Conservation (phyloP, 768 basidiomycete genomes). For the Termitomyces sp. region DNA sequence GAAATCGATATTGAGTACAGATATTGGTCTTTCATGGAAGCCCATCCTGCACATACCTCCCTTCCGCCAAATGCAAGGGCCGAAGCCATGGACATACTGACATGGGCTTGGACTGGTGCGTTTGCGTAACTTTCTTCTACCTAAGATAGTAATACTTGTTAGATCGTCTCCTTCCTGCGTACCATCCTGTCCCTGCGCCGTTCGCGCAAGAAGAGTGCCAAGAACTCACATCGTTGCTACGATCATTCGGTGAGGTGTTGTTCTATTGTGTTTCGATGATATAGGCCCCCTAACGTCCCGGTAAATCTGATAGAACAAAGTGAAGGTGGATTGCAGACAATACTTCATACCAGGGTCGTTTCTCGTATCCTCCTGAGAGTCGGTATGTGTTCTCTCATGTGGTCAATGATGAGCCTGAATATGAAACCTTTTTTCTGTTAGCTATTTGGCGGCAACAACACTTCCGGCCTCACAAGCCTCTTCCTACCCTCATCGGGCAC, state of each 20-base stretch:
- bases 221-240: slow-evolving; percentile 60
- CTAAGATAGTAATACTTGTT: background rate
- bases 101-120: slow-evolving; percentile 76
- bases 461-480: slow-evolving; percentile 64
- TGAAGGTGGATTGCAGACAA: slow-evolving; percentile 37
- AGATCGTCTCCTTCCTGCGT: slow-evolving; percentile 68
- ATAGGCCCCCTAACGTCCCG: background rate
- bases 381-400: slow-evolving; percentile 35
- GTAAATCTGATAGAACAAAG: slow-evolving; percentile 19
- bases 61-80: slow-evolving; percentile 50
- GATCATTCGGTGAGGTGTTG: slow-evolving; percentile 30
- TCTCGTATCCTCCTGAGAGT: slow-evolving; percentile 66
- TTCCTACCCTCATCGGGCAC: slow-evolving; percentile 46
- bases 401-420: background rate
- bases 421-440: slow-evolving; percentile 13
- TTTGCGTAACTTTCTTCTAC: background rate
- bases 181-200: slow-evolving; percentile 52
- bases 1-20: slow-evolving; percentile 73
- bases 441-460: slow-evolving; percentile 68
- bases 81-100: slow-evolving; percentile 73
- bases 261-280: background rate
- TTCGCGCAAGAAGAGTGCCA: slow-evolving; percentile 77
- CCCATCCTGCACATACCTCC: slow-evolving; percentile 67
- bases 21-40: slow-evolving; percentile 79
- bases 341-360: slow-evolving; percentile 58